phyloP scores from a whole-genome alignment of 768 basidiomycete genomes.

The Mrakia frigida region DNA sequence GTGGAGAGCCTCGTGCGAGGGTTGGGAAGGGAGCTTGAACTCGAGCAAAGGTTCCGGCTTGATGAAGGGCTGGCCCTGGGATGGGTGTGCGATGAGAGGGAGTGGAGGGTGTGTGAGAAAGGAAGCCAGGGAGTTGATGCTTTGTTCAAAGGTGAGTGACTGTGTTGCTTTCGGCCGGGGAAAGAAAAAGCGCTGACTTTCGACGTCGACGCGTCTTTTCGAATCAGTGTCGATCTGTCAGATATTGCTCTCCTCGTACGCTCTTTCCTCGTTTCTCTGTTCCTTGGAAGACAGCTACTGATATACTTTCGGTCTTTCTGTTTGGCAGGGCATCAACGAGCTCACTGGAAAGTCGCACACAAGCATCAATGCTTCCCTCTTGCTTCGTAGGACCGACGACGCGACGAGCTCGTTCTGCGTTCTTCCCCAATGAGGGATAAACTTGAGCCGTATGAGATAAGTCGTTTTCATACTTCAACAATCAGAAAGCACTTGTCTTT shows the following conservation, averaged over 20 bases:
- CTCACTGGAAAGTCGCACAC: background rate
- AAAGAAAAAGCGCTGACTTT: background rate
- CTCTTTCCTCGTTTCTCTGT: background rate
- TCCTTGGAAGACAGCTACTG: background rate
- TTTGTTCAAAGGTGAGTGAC: background rate
- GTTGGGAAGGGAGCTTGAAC: background rate
- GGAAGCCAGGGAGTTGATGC: background rate
- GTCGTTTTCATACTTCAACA: too few relatives aligned
- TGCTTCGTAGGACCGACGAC: too few relatives aligned
- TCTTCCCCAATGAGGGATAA: too few relatives aligned
- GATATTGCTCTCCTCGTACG: background rate
- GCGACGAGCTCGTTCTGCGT: too few relatives aligned
- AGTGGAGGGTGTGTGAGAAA: background rate
- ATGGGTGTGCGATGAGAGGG: background rate
- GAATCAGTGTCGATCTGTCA: background rate
- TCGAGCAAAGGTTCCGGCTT: background rate
- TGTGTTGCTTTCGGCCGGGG: too few relatives aligned
- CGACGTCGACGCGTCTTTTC: background rate
- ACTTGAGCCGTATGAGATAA: too few relatives aligned
- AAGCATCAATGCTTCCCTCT: background rate
- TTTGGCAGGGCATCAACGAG: background rate
- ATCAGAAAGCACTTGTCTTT: too few relatives aligned
- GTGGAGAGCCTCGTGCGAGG: background rate
- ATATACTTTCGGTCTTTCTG: background rate
- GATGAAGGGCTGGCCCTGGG: background rate